Conservation (phyloP, 1,139 yeast genomes). For the Suhomyces bokatorum region DNA sequence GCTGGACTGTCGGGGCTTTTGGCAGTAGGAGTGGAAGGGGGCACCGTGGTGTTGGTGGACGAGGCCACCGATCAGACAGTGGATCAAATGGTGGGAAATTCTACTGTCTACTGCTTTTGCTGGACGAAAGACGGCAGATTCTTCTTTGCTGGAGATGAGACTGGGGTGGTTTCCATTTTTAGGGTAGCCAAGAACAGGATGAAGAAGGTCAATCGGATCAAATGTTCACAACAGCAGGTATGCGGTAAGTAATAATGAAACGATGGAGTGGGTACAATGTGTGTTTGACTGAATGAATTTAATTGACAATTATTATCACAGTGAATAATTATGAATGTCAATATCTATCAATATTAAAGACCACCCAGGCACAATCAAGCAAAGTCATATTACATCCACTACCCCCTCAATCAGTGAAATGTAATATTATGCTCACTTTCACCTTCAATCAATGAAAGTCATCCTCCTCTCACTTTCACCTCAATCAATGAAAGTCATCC, state of each 20-base stretch:
- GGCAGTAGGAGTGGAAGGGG: conserved; percentile 52
- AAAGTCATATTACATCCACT: too few species aligned
- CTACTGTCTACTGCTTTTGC: conserved; percentile 57
- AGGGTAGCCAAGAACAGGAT: not conserved
- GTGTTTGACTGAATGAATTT: too few species aligned
- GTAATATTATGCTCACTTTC: too few species aligned
- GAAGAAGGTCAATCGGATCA: not conserved
- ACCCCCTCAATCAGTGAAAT: too few species aligned
- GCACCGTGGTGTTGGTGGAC: conserved; percentile 27
- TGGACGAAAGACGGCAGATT: conserved; percentile 55
- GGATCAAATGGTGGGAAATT: conserved; percentile 32
- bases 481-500: too few species aligned
- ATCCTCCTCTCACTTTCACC: too few species aligned
- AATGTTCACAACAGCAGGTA: conserved; percentile 61
- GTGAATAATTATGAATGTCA: too few species aligned
- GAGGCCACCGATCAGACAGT: conserved; percentile 17
- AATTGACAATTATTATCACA: too few species aligned
- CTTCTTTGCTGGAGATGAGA: conserved; percentile 68
- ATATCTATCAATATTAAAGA: too few species aligned
- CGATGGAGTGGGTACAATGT: too few species aligned
- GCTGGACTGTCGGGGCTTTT: conserved; percentile 51
- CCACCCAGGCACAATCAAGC: too few species aligned
- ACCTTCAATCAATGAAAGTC: too few species aligned
- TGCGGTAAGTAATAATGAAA: conserved; percentile 49
- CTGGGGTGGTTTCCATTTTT: conserved; percentile 50